These are phyloP conservation scores for Tephrocybe rancida DNA, from an alignment of 768 basidiomycete species.

Conservation along the genomic window DNA sequence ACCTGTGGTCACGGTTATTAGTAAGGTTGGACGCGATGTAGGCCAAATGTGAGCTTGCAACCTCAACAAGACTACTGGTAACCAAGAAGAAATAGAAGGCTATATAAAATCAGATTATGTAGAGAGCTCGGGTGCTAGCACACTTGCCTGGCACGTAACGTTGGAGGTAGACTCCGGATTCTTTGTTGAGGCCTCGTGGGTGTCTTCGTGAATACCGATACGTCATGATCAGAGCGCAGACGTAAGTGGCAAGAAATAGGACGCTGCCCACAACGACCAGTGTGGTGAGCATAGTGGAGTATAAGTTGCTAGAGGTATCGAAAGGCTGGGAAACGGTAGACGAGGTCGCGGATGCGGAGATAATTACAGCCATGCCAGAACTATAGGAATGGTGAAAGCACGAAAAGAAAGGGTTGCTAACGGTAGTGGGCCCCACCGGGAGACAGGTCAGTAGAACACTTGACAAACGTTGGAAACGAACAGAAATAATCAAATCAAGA, in stretches of 20 bases:
- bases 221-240: conserved; percentile 51
- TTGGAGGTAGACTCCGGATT: conserved; percentile 45
- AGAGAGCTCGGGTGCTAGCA: not conserved
- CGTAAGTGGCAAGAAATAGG: conserved; percentile 41
- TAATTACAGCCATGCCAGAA: not conserved
- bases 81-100: conserved; percentile 56
- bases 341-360: not conserved
- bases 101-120: conserved; percentile 26
- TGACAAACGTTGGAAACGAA: too few species aligned
- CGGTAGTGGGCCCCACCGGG: too few species aligned
- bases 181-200: conserved; percentile 52
- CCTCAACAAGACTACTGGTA: conserved; percentile 49
- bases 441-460: too few species aligned
- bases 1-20: conserved; percentile 27
- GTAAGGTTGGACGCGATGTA: too few species aligned
- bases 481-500: too few species aligned
- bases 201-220: conserved; percentile 47
- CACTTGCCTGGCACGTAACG: conserved; percentile 56
- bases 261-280: conserved; percentile 25
- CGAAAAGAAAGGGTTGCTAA: too few species aligned
- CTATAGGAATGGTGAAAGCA: too few species aligned
- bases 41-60: conserved; percentile 22
- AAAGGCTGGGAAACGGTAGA: not conserved
- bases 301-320: conserved; percentile 5
- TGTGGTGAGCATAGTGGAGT: conserved; percentile 23